These are phyloP conservation scores for Papiliotrema laurentii DNA, from an alignment of 1,284 basidiomycete genomes.

Conservation along the genomic window DNA sequence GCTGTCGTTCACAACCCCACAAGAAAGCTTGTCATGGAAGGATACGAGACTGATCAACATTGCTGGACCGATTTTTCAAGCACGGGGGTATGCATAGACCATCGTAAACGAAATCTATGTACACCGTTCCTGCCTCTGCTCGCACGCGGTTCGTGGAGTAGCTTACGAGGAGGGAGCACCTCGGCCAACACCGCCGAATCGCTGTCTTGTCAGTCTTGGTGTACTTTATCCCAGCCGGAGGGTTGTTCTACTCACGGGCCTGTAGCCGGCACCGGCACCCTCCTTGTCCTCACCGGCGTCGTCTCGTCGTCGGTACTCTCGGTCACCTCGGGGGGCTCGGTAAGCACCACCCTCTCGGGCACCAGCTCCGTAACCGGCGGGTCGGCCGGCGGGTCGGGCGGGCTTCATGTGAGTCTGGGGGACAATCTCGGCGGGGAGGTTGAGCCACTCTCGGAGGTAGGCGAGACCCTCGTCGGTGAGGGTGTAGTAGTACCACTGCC, in stretches of 20 bases:
- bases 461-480: constrained; percentile 92
- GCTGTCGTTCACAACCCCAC: no score
- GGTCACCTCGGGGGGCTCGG: constrained; percentile 72
- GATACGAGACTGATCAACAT: no score
- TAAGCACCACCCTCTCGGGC: constrained; percentile 61
- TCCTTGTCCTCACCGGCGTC: constrained; percentile 63
- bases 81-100: constrained; percentile 1
- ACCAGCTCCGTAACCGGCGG: constrained; percentile 59
- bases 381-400: constrained; percentile 60
- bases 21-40: no score
- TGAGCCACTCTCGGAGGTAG: constrained; percentile 89
- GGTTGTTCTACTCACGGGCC: constrained; percentile 53
- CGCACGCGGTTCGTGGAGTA: not conserved
- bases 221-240: not conserved
- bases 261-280: constrained; percentile 71
- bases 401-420: constrained; percentile 94
- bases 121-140: not conserved
- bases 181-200: constrained; percentile 80
- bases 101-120: not conserved
- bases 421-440: constrained; percentile 89
- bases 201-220: constrained; percentile 28
- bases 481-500: constrained; percentile 94
- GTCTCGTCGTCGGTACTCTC: constrained; percentile 75
- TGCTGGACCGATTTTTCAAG: not conserved
- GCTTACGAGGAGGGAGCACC: constrained; percentile 68